Evolutionary conservation across 495 filamentous ascomycete species (phyloP).

Genomic region (Penicillium bialowiezense): DNA sequence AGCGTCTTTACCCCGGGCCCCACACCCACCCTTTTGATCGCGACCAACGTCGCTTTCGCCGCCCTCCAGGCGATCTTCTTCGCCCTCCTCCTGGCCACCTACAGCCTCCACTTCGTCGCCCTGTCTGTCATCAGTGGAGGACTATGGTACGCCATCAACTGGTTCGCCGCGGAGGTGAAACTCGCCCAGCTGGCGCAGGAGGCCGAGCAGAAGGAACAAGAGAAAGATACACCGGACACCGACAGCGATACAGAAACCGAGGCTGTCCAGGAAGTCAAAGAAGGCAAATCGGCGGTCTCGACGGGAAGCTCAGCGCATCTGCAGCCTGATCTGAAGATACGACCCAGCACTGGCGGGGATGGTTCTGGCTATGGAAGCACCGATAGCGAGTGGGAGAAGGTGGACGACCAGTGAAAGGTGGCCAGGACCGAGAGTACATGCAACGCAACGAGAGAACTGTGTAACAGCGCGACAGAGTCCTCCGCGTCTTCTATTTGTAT

Average conservation of each 20-base stretch:
- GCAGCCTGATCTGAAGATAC: slow-evolving; percentile 38
- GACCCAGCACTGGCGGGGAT: slow-evolving; percentile 40
- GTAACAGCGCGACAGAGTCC: too few relatives aligned
- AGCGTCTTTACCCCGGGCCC: slow-evolving; percentile 91
- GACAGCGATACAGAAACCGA: slow-evolving; percentile 54
- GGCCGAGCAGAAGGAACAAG: slow-evolving; percentile 39
- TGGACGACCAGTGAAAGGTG: slow-evolving; percentile 31
- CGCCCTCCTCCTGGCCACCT: slow-evolving; percentile 72
- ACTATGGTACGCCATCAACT: slow-evolving; percentile 92
- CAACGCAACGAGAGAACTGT: too few relatives aligned
- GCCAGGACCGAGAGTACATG: too few relatives aligned
- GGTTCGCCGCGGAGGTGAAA: slow-evolving; percentile 84
- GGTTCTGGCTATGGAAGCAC: slow-evolving; percentile 52
- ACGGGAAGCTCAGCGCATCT: slow-evolving; percentile 19
- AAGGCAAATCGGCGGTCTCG: slow-evolving; percentile 6
- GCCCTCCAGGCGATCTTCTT: slow-evolving; percentile 77
- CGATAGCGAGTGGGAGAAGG: slow-evolving; percentile 57
- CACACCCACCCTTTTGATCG: slow-evolving; percentile 81
- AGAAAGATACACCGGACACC: slow-evolving; percentile 16
- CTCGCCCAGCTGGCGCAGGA: slow-evolving; percentile 58
- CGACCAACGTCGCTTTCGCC: slow-evolving; percentile 87
- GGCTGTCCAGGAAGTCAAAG: background rate
- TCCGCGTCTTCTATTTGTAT: too few relatives aligned
- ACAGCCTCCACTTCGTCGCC: slow-evolving; percentile 82
- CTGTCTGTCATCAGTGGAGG: slow-evolving; percentile 74